Base-by-base conservation (phyloP, 352 stramenopile genomes). In the Phytopythium ostracodes region DNA sequence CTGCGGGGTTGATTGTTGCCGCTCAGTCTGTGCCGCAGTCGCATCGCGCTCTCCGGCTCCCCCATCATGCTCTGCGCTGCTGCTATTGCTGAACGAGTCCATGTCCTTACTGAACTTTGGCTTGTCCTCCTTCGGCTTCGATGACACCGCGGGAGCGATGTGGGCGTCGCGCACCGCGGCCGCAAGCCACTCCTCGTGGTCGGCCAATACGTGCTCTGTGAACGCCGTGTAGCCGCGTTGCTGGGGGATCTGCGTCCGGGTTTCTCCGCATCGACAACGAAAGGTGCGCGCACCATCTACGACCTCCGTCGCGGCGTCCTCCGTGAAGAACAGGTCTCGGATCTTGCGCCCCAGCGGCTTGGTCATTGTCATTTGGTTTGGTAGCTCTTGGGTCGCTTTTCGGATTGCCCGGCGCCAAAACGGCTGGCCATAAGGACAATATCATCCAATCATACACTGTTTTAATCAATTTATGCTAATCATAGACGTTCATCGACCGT, bases 251-350 rank as follows among this genome's bases (percentile, higher is more conserved):
- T 88, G 78, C 25, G 75, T 54, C 22, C 81, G 74, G 25, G 73
- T 71, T 53, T 87, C 88, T 63, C 79, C 79, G 49, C 82, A 91
- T 62, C 76, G 79, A 40, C 82, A 91, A 44, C 70, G 79, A 63
- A 87, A 89, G 20, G 72, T 11, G 27, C 33, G 24, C 70, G 59
- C 27, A 18, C 25, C 2, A 63, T 54, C 31, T 64, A 63, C 4
- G 0, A 2, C 49, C 27, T 58, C 38, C 9, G 46, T 6, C 2
- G 40, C 62, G 15, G 46, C 56, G 44, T 75, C 60, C 44, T 84
- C 60, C 47, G 66, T 74, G 59, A 79, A 84, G 67, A 87, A 87
- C 18, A 84, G 51, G 42, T 79, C 66, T 49, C 76, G 75, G 44
- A 87, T 74, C 58, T 84, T 69, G 25, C 71, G 65, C 2, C 77